Evolutionary conservation across 352 stramenopile species (phyloP).

Genomic region (Phytophthora cajani): DNA sequence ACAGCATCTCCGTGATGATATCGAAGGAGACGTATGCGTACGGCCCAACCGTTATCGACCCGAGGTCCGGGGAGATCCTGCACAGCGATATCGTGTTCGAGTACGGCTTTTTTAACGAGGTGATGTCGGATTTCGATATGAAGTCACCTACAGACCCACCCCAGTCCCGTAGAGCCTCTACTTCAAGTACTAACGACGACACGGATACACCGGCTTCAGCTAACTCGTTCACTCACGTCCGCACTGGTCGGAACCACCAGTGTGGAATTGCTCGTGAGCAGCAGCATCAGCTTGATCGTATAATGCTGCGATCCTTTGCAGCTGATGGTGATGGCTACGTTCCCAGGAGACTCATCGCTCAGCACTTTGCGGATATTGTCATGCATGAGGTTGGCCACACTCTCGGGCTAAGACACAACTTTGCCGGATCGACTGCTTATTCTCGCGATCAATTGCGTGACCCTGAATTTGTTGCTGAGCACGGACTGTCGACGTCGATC

Average conservation of each 20-base stretch:
- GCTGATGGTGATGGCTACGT: conserved; percentile 37
- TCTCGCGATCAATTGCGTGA: conserved; percentile 66
- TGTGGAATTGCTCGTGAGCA: conserved; percentile 52
- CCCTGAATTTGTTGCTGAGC: conserved; percentile 47
- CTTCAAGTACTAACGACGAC: conserved; percentile 1
- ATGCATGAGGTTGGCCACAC: conserved; percentile 93
- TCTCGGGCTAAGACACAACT: conserved; percentile 89
- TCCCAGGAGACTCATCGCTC: conserved; percentile 62
- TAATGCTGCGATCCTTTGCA: conserved; percentile 36
- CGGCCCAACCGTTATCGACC: conserved; percentile 73
- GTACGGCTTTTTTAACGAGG: conserved; percentile 85
- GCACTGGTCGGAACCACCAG: conserved; percentile 29
- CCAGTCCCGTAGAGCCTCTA: conserved; percentile 4
- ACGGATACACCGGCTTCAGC: not conserved
- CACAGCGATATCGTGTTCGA: conserved; percentile 89
- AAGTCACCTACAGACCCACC: conserved; percentile 47
- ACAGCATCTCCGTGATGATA: conserved; percentile 88
- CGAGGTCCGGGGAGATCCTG: conserved; percentile 86
- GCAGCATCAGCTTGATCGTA: conserved; percentile 53
- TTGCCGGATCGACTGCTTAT: conserved; percentile 64
- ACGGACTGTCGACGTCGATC: conserved; percentile 71
- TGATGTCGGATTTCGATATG: conserved; percentile 61
- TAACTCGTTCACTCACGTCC: conserved; percentile 2
- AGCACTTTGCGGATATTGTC: conserved; percentile 78
- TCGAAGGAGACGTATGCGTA: conserved; percentile 78